Evolutionary conservation across 768 basidiomycete species (phyloP).

Genomic region (Suillus plorans): DNA sequence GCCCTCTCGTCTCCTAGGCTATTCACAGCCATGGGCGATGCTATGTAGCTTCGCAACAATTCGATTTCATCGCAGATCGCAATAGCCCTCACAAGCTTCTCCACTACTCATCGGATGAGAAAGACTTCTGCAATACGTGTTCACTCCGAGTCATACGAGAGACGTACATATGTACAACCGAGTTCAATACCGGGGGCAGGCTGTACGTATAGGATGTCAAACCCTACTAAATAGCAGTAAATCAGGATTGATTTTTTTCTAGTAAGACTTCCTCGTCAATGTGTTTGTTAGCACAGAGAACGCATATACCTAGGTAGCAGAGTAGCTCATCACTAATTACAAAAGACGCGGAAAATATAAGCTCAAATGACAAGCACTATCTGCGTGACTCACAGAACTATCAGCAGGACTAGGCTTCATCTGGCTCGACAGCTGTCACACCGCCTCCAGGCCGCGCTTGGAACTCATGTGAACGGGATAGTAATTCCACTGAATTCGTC

Average conservation of each 20-base stretch:
- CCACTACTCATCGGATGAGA: too few species aligned
- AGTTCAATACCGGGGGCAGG: not conserved
- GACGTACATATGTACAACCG: not conserved
- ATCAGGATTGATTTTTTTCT: not conserved
- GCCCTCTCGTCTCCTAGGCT: too few species aligned
- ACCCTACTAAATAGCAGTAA: not conserved
- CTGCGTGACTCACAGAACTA: not conserved
- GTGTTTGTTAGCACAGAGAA: not conserved
- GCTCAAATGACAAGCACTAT: not conserved
- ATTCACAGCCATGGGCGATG: too few species aligned
- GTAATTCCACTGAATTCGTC: not conserved
- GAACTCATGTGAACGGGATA: not conserved
- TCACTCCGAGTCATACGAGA: not conserved
- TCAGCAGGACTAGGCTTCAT: not conserved
- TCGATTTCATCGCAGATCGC: too few species aligned
- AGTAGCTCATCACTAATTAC: not conserved
- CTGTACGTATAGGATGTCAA: not conserved
- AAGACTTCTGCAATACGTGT: slow-evolving; percentile 51
- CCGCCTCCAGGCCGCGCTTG: not conserved
- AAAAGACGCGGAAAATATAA: not conserved
- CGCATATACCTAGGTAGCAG: not conserved
- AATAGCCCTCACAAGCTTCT: too few species aligned
- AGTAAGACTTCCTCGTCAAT: not conserved
- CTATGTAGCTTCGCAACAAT: too few species aligned
- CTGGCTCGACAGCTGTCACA: not conserved